These are phyloP conservation scores for Diaporthe nobilis DNA, from an alignment of 2,329 filamentous ascomycete species.

Conservation along the genomic window DNA sequence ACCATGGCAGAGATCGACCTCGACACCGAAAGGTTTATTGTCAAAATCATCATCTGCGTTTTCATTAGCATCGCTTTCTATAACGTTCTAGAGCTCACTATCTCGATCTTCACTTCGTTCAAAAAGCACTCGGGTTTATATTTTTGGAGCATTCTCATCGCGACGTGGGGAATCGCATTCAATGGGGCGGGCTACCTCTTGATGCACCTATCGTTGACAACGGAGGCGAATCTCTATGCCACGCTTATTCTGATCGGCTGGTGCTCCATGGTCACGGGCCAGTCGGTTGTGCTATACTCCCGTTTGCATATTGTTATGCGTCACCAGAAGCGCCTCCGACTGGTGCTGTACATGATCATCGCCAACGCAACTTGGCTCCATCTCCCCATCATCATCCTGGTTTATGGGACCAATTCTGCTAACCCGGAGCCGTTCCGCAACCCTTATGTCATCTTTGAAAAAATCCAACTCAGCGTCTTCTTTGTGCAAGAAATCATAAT, in stretches of 20 bases:
- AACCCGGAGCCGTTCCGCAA: slow-evolving; percentile 52
- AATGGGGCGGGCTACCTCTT: slow-evolving; percentile 55
- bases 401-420: slow-evolving; percentile 58
- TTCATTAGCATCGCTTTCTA: slow-evolving; percentile 37
- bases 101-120: slow-evolving; percentile 39
- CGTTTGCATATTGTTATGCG: slow-evolving; percentile 67
- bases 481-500: slow-evolving; percentile 38
- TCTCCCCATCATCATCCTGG: slow-evolving; percentile 64
- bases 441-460: slow-evolving; percentile 57
- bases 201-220: background rate
- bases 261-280: slow-evolving; percentile 68
- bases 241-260: slow-evolving; percentile 62
- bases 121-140: slow-evolving; percentile 37
- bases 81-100: slow-evolving; percentile 38
- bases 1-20: background rate
- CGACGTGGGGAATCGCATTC: slow-evolving; percentile 39
- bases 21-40: background rate
- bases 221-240: slow-evolving; percentile 43
- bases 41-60: slow-evolving; percentile 20
- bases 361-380: slow-evolving; percentile 62
- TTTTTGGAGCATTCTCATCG: slow-evolving; percentile 40
- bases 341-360: slow-evolving; percentile 66
- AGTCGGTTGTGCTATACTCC: slow-evolving; percentile 69
- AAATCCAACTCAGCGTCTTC: slow-evolving; percentile 42
- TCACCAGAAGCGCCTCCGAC: slow-evolving; percentile 60